Evolutionary conservation across 73 alveolate genomes (phyloP).

Genomic region (Tetrahymena borealis): DNA sequence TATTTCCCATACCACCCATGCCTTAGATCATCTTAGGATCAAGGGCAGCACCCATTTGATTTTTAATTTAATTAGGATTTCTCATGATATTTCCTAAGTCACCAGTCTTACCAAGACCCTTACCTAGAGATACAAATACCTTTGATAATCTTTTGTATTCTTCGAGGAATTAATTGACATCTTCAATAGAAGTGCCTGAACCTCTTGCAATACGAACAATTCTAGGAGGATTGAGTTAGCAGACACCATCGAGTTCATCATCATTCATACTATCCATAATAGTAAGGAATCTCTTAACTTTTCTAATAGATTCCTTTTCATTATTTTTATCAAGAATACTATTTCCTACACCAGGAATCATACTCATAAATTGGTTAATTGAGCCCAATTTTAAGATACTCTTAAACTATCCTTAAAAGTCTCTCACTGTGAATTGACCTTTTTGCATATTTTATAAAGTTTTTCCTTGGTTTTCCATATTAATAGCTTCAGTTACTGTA

Average conservation of each 20-base stretch:
- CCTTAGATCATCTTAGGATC: constrained; percentile 92
- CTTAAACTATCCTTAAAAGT: constrained; percentile 88
- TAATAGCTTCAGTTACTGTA: constrained; percentile 91
- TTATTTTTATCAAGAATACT: constrained; percentile 83
- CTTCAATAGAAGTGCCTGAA: constrained; percentile 92
- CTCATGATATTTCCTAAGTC: constrained; percentile 70
- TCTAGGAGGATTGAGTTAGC: constrained; percentile 72
- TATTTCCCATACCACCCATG: constrained; percentile 94
- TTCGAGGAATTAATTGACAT: constrained; percentile 82
- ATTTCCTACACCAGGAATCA: constrained; percentile 95
- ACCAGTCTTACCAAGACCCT: constrained; percentile 55
- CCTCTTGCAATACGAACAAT: constrained; percentile 95
- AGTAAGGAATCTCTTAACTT: constrained; percentile 91
- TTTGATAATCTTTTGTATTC: constrained; percentile 87
- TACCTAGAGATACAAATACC: constrained; percentile 84
- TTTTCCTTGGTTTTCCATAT: constrained; percentile 90
- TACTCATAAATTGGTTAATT: constrained; percentile 83
- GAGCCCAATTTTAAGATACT: constrained; percentile 93
- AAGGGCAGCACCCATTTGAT: constrained; percentile 79
- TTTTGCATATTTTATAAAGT: constrained; percentile 82
- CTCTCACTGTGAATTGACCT: constrained; percentile 91
- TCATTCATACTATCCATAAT: constrained; percentile 97
- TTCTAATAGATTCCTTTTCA: constrained; percentile 93
- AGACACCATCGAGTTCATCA: constrained; percentile 76
- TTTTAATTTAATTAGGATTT: constrained; percentile 83